phyloP scores from a whole-genome alignment of 2,329 filamentous ascomycete species.

The Xylariaceae sp. region DNA sequence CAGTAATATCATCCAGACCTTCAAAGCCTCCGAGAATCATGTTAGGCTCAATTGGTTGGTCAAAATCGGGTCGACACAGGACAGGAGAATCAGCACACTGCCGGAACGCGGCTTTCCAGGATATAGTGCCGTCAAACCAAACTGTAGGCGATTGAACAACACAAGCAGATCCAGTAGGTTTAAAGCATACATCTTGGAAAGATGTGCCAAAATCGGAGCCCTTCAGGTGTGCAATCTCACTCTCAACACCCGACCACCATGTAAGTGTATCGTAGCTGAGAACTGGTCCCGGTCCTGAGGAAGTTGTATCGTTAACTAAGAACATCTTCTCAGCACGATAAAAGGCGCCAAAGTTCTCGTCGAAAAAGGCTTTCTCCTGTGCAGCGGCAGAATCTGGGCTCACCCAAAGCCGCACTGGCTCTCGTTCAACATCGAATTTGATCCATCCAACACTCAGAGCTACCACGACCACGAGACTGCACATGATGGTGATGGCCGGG shows the following conservation, averaged over 20 bases:
- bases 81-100: constrained; percentile 76
- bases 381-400: constrained; percentile 87
- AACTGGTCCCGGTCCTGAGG: constrained; percentile 64
- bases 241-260: constrained; percentile 94
- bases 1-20: constrained; percentile 57
- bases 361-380: constrained; percentile 90
- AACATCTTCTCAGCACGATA: constrained; percentile 93
- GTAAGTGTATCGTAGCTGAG: constrained; percentile 80
- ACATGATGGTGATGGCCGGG: constrained; percentile 73
- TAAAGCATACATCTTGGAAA: constrained; percentile 85
- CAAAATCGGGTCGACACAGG: constrained; percentile 79
- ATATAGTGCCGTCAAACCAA: constrained; percentile 68
- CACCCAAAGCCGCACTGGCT: constrained; percentile 94
- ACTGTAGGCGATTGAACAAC: constrained; percentile 89
- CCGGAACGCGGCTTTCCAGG: constrained; percentile 68
- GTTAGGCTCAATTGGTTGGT: constrained; percentile 79
- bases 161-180: constrained; percentile 82
- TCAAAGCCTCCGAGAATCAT: constrained; percentile 82
- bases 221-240: constrained; percentile 65
- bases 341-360: constrained; percentile 88
- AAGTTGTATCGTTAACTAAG: constrained; percentile 76
- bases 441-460: constrained; percentile 84
- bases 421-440: constrained; percentile 80
- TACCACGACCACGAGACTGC: constrained; percentile 68
- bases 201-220: constrained; percentile 63